Evolutionary conservation across 1,139 yeast genomes (phyloP), one percentile per base, ranked within the genome.

Genomic region (Debaryomyces psychrophilus): DNA sequence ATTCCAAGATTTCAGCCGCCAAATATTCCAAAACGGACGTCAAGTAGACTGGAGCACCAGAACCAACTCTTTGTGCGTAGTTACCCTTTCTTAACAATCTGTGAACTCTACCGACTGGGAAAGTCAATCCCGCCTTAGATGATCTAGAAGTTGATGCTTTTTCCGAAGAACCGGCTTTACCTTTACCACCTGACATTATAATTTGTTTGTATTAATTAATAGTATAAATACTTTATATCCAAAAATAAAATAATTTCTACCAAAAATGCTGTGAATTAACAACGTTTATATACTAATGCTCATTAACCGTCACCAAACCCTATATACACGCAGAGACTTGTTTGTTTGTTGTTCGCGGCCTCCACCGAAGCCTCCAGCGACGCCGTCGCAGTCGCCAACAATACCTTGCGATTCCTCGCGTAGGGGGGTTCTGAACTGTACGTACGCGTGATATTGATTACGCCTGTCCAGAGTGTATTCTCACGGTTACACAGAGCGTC

Each of bases 61-160:
- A 73, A 68, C 80, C 80, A 57, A 75, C 77, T 73, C 80, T 74
- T 67, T 75, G 80, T 58, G 79, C 82, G 71, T 75, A 75, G 72
- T 75, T 76, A 54, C 80, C 80, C 65, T 73, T 76, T 72, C 78
- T 75, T 62, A 75, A 75, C 61, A 75, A 71, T 73, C 80, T 74
- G 70, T 76, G 79, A 54, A 76, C 77, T 73, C 81, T 73, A 62
- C 81, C 80, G 57, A 76, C 79, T 67, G 81, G 81, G 79, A 75
- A 75, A 52, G 78, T 74, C 64, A 75, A 73, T 57, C 80, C 80
- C 55, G 81, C 81, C 67, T 76, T 75, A 50, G 79, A 72, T 43
- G 79, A 75, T 74, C 81, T 74, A 47, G 80, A 72, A 59, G 79
- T 74, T 53, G 79, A 74, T 53, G 79, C 80, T 65, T 75, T 76